Evolutionary conservation across 257 asterid species (phyloP).

Genomic region (Datura wrightii): DNA sequence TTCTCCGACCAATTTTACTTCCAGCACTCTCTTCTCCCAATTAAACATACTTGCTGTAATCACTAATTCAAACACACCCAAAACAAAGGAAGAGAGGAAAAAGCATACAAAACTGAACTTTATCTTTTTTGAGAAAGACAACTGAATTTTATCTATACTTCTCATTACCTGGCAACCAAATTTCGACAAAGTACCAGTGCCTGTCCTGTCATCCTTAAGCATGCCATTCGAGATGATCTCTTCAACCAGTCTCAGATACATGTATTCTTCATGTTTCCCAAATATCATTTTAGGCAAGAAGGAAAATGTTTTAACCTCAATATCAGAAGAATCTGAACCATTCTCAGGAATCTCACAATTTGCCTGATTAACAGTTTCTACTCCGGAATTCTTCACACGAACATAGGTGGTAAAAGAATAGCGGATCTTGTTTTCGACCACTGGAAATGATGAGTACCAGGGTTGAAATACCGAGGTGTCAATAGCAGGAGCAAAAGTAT

Average conservation of each 20-base stretch:
- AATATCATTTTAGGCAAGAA: conserved; percentile 76
- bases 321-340: conserved; percentile 44
- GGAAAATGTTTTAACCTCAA: conserved; percentile 55
- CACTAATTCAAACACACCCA: background rate
- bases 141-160: background rate
- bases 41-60: background rate
- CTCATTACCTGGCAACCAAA: conserved; percentile 91
- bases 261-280: conserved; percentile 86
- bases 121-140: background rate
- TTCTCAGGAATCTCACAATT: conserved; percentile 31
- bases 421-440: conserved; percentile 62
- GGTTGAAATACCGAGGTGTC: conserved; percentile 76
- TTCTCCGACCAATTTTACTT: conserved; percentile 20
- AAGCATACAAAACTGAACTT: background rate
- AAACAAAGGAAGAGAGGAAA: background rate
- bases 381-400: conserved; percentile 49
- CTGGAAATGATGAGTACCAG: conserved; percentile 79
- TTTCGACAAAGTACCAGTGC: conserved; percentile 90
- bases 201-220: conserved; percentile 82
- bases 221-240: conserved; percentile 81
- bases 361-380: conserved; percentile 37
- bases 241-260: conserved; percentile 78
- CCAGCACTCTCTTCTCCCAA: conserved; percentile 14
- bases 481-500: conserved; percentile 82
- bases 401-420: conserved; percentile 76